These are phyloP conservation scores for Cinchona pubescens DNA, from an alignment of 257 asterid species.

Conservation along the genomic window DNA sequence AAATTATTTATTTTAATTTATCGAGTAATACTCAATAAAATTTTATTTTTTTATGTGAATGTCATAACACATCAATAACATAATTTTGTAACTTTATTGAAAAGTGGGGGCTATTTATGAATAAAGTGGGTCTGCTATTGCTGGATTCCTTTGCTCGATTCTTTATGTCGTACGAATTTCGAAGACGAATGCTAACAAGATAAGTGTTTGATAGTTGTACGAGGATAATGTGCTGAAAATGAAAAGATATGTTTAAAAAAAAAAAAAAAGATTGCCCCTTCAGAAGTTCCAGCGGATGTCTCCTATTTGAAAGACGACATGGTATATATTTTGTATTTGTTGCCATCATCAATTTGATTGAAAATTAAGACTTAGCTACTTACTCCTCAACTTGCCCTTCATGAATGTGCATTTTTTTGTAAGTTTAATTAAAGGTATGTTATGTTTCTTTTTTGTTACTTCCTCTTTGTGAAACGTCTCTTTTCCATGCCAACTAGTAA, in stretches of 20 bases:
- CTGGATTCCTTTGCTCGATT: neutral
- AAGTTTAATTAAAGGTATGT: too few species aligned
- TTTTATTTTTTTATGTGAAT: too few species aligned
- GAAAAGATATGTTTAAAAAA: neutral
- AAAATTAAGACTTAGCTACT: neutral
- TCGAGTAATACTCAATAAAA: too few species aligned
- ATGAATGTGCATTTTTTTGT: neutral
- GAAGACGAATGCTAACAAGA: neutral
- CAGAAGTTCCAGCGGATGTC: neutral
- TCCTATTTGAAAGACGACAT: neutral
- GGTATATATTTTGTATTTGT: neutral
- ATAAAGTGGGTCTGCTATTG: neutral
- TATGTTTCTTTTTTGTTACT: too few species aligned
- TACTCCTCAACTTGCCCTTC: constrained; percentile 6
- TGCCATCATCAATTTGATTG: neutral
- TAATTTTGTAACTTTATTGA: too few species aligned
- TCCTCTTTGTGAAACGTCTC: neutral
- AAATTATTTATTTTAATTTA: too few species aligned
- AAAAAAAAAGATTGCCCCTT: neutral
- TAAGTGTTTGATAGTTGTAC: neutral
- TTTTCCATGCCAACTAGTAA: neutral
- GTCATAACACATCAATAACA: too few species aligned
- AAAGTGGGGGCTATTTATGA: neutral
- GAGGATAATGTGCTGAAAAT: neutral
- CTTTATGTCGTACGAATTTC: neutral